These are phyloP conservation scores for Magnolia changhungtana DNA, from an alignment of 164 flowering plant species.

Conservation along the genomic window DNA sequence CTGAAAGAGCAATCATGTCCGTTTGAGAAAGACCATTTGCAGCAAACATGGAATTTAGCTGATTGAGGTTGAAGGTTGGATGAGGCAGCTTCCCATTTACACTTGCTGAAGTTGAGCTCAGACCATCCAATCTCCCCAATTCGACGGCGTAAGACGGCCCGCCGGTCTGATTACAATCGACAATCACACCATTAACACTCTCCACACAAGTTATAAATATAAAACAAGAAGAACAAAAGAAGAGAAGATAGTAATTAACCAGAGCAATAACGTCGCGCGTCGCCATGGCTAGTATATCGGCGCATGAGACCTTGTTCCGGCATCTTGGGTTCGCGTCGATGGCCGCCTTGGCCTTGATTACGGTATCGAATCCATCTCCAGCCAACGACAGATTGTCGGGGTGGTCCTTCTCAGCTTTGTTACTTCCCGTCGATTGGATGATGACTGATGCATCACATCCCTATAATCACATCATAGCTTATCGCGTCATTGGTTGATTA, in stretches of 20 bases:
- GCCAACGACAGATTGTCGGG: constrained; percentile 71
- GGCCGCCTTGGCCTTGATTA: constrained; percentile 77
- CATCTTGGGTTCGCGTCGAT: constrained; percentile 52
- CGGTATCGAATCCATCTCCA: constrained; percentile 87
- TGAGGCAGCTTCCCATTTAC: constrained; percentile 65
- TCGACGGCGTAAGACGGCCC: constrained; percentile 81
- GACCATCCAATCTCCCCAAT: constrained; percentile 74
- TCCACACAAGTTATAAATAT: no score
- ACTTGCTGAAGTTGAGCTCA: constrained; percentile 46
- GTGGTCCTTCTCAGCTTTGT: constrained; percentile 71
- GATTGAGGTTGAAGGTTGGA: constrained; percentile 49
- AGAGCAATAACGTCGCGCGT: constrained; percentile 61
- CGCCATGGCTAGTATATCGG: constrained; percentile 83
- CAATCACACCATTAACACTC: neutral
- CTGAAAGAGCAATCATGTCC: constrained; percentile 89
- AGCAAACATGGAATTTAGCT: constrained; percentile 63
- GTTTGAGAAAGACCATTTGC: constrained; percentile 44
- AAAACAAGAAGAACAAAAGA: neutral
- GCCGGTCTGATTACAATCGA: constrained; percentile 15
- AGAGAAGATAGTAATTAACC: constrained; percentile 24
- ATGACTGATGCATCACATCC: constrained; percentile 16
- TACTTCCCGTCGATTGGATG: neutral
- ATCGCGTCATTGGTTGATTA: neutral
- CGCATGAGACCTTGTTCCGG: constrained; percentile 78
- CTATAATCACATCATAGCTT: neutral